A percentile compares a stretch with the other conserved stretches of the same genome.
Evolutionary conservation across 441 rosid species (phyloP).

Genomic region (Erodium trifolium): DNA sequence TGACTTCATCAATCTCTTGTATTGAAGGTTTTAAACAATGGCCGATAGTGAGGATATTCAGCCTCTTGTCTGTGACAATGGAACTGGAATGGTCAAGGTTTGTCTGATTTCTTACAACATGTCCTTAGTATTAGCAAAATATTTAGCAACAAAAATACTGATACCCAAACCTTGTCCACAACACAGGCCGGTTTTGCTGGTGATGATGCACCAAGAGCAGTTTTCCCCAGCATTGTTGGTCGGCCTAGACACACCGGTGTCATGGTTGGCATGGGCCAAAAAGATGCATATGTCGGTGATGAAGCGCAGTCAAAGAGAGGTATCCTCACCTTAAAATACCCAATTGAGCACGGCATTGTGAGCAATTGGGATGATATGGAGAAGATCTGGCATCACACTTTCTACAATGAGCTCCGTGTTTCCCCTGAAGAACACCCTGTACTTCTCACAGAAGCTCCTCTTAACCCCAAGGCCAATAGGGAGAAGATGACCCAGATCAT

Average conservation of each 20-base stretch:
- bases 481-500: conserved; percentile 20
- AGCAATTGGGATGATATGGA: background rate
- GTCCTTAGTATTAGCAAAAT: too few species aligned
- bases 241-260: background rate
- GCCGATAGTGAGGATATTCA: too few species aligned
- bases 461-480: conserved; percentile 20
- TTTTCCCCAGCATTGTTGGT: too few species aligned
- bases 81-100: too few species aligned
- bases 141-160: too few species aligned
- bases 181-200: background rate
- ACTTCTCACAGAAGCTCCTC: conserved; percentile 16
- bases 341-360: background rate
- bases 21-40: too few species aligned
- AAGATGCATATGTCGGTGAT: background rate
- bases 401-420: conserved; percentile 20
- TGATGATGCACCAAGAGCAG: background rate
- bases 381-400: conserved; percentile 3
- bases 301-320: conserved; percentile 19
- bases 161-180: too few species aligned
- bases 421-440: conserved; percentile 20
- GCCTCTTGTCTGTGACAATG: too few species aligned
- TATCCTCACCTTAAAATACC: conserved; percentile 14
- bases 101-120: too few species aligned
- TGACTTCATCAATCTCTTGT: too few species aligned
- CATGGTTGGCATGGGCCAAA: background rate